phyloP scores from a whole-genome alignment of 768 basidiomycete genomes.

The Tylopilus plumbeoviolaceoides region DNA sequence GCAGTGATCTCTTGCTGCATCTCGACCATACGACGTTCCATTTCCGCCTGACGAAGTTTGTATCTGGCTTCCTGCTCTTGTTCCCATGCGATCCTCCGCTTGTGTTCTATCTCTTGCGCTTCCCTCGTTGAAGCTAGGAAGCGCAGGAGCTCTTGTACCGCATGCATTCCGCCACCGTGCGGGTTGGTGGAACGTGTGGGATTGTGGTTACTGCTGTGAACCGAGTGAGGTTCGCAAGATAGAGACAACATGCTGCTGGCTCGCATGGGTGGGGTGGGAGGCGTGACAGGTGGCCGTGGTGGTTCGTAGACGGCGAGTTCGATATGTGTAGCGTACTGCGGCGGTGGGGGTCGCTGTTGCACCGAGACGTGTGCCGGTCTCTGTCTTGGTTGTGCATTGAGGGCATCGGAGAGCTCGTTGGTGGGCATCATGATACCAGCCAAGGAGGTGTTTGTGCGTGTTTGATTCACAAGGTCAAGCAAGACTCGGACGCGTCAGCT shows the following conservation, averaged over 20 bases:
- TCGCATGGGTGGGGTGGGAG: conserved; percentile 37
- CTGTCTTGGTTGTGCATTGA: conserved; percentile 51
- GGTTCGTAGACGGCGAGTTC: conserved; percentile 55
- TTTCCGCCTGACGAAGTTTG: conserved; percentile 50
- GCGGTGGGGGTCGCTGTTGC: conserved; percentile 23
- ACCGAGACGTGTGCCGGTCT: conserved; percentile 19
- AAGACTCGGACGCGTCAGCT: conserved; percentile 40
- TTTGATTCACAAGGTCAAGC: conserved; percentile 29
- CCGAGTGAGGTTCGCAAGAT: background rate
- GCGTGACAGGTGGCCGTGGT: conserved; percentile 21
- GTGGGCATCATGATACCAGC: conserved; percentile 42
- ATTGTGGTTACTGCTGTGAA: conserved; percentile 6
- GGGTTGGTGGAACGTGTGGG: conserved; percentile 24
- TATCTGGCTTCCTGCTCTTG: conserved; percentile 62
- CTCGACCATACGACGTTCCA: conserved; percentile 51
- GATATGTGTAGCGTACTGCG: conserved; percentile 50
- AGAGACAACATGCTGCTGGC: conserved; percentile 10
- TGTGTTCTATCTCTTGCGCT: conserved; percentile 56
- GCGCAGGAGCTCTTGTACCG: conserved; percentile 60
- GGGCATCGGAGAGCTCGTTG: conserved; percentile 76
- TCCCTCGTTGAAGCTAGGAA: conserved; percentile 54
- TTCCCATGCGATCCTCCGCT: conserved; percentile 63
- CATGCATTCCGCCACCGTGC: conserved; percentile 36
- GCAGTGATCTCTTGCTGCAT: conserved; percentile 51
- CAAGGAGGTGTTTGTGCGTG: conserved; percentile 24